These are phyloP conservation scores for Pythium dissotocum DNA, from an alignment of 352 stramenopile species.

Conservation along the genomic window DNA sequence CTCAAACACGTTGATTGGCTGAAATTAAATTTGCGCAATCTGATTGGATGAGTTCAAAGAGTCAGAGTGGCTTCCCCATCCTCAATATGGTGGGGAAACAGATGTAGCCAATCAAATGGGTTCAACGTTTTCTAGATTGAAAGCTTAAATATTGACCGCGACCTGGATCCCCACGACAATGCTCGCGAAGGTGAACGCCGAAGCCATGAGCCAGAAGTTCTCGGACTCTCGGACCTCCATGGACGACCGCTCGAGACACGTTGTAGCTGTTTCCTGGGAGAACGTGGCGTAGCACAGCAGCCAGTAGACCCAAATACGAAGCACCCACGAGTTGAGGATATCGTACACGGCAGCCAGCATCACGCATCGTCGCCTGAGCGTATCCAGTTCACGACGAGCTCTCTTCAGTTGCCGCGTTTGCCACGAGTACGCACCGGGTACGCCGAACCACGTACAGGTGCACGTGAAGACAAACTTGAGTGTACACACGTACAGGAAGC, in stretches of 20 bases:
- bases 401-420: constrained; percentile 57
- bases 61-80: neutral
- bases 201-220: constrained; percentile 53
- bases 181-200: constrained; percentile 61
- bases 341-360: constrained; percentile 56
- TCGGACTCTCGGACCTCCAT: constrained; percentile 58
- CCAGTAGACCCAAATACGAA: constrained; percentile 61
- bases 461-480: constrained; percentile 78
- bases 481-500: constrained; percentile 47
- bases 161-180: constrained; percentile 66
- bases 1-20: constrained; percentile 15
- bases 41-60: constrained; percentile 15
- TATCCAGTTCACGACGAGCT: constrained; percentile 39
- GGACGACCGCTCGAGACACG: constrained; percentile 45
- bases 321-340: constrained; percentile 57
- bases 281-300: constrained; percentile 52
- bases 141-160: constrained; percentile 56
- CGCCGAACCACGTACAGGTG: constrained; percentile 62
- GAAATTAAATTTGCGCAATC: constrained; percentile 2
- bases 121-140: too few relatives aligned
- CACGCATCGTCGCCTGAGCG: constrained; percentile 51
- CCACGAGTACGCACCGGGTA: constrained; percentile 58
- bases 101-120: too few relatives aligned
- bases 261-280: constrained; percentile 5
- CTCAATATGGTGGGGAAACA: too few relatives aligned